These are phyloP conservation scores for Cenchrus purpureus DNA, from an alignment of 176 grass and related monocot species.

Conservation along the genomic window DNA sequence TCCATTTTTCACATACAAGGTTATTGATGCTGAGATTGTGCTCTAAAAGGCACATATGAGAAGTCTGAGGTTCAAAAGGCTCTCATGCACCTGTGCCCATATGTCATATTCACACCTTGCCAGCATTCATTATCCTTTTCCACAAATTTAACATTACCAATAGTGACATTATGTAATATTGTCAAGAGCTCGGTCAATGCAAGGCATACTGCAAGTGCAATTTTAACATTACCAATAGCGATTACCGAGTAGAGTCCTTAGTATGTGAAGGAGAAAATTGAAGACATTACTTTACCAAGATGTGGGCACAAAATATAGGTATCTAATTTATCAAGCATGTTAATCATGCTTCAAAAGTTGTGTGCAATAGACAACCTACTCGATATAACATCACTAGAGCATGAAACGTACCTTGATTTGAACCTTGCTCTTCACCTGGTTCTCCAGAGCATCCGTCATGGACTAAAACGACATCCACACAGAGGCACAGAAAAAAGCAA, in stretches of 20 bases:
- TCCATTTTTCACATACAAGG: not conserved
- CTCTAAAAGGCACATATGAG: not conserved
- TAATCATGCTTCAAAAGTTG: not conserved
- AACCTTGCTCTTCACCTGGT: constrained; percentile 94
- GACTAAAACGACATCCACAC: constrained; percentile 52
- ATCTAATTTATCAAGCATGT: not conserved
- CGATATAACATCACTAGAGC: not conserved
- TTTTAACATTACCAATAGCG: not conserved
- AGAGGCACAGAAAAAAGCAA: not conserved
- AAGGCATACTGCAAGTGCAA: not conserved
- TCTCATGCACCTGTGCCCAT: not conserved
- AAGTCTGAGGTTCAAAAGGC: not conserved
- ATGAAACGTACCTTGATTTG: constrained; percentile 63
- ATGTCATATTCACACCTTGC: not conserved
- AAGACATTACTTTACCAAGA: not conserved
- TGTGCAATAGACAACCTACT: not conserved
- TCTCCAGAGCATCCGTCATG: constrained; percentile 91
- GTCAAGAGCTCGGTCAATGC: not conserved
- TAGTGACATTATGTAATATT: not conserved
- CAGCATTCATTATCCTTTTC: not conserved
- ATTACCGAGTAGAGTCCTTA: not conserved
- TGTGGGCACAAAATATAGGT: not conserved
- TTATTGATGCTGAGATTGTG: constrained; percentile 9
- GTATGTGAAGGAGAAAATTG: not conserved
- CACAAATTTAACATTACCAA: not conserved